A percentile compares a stretch with the other conserved stretches of the same genome.
phyloP scores from a whole-genome alignment of 371 early-diverging fungal species.

The Blakeslea trispora region DNA sequence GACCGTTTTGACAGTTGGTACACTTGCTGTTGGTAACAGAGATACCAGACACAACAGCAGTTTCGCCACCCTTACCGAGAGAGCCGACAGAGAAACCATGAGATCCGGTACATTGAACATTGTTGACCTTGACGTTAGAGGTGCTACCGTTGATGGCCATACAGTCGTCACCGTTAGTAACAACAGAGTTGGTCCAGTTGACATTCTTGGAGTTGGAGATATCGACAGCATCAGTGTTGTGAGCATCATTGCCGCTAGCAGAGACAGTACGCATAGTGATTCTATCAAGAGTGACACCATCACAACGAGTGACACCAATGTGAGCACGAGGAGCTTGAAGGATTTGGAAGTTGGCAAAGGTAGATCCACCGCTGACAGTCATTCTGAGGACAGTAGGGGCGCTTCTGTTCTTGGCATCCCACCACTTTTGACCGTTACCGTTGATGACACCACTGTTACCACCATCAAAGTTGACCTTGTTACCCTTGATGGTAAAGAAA shows the following conservation, averaged over 20 bases:
- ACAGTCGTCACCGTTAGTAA: constrained; percentile 39
- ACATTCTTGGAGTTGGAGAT: constrained; percentile 30
- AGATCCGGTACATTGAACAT: constrained; percentile 28
- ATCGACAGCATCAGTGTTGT: constrained; percentile 43
- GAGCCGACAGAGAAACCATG: constrained; percentile 44
- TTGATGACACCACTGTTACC: constrained; percentile 21
- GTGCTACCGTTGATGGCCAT: constrained; percentile 33
- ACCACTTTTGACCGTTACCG: constrained; percentile 42
- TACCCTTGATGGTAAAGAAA: constrained; percentile 31
- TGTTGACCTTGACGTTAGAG: constrained; percentile 27
- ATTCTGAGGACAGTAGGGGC: constrained; percentile 39
- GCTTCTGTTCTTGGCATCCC: constrained; percentile 28
- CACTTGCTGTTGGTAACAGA: constrained; percentile 25
- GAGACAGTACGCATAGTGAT: constrained; percentile 33
- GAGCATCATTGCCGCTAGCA: constrained; percentile 16
- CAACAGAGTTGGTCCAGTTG: constrained; percentile 20
- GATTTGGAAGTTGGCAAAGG: constrained; percentile 34
- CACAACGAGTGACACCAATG: constrained; percentile 28
- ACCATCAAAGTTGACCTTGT: constrained; percentile 27
- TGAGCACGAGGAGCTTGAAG: constrained; percentile 36
- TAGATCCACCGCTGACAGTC: constrained; percentile 30
- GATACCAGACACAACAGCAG: constrained; percentile 28
- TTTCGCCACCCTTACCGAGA: constrained; percentile 34
- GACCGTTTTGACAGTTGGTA: constrained; percentile 41
- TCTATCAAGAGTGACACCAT: constrained; percentile 28